Conservation (phyloP, 257 asterid species). For the Solanum sejunctum region DNA sequence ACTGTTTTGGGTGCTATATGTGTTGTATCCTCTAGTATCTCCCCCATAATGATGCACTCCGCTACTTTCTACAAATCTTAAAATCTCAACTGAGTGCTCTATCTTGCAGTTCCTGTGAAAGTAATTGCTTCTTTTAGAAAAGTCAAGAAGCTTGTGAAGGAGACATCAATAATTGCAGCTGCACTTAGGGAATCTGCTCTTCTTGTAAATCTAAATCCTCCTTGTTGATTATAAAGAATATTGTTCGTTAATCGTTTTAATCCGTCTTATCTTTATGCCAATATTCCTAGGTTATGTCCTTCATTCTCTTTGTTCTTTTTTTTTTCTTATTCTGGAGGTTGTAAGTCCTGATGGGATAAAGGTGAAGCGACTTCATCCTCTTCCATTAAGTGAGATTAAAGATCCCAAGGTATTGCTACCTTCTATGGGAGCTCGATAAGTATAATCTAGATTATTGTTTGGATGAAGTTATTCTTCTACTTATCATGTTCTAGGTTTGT, state of each 20-base stretch:
- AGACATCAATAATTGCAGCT: slow-evolving; percentile 43
- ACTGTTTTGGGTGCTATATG: background rate
- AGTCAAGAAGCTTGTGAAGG: slow-evolving; percentile 80
- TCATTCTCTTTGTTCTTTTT: background rate
- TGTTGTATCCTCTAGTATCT: background rate
- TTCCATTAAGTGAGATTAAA: slow-evolving; percentile 45
- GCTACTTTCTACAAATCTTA: background rate
- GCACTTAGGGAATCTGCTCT: slow-evolving; percentile 71
- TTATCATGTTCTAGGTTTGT: slow-evolving; percentile 45
- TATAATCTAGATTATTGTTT: background rate
- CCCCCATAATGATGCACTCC: background rate
- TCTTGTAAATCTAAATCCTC: slow-evolving; percentile 44
- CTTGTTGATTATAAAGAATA: background rate
- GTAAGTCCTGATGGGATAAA: slow-evolving; percentile 65
- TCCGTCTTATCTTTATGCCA: background rate
- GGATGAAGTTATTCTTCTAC: background rate
- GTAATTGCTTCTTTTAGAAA: slow-evolving; percentile 76
- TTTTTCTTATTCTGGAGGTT: slow-evolving; percentile 35
- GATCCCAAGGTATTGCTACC: slow-evolving; percentile 63
- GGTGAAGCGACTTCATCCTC: slow-evolving; percentile 82
- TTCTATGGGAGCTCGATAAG: background rate
- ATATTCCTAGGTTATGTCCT: background rate
- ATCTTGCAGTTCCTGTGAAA: slow-evolving; percentile 76
- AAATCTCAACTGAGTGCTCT: slow-evolving; percentile 10
- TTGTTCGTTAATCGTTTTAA: background rate